phyloP scores from a whole-genome alignment of 1,139 yeast genomes.

The Nematodospora anomalae region DNA sequence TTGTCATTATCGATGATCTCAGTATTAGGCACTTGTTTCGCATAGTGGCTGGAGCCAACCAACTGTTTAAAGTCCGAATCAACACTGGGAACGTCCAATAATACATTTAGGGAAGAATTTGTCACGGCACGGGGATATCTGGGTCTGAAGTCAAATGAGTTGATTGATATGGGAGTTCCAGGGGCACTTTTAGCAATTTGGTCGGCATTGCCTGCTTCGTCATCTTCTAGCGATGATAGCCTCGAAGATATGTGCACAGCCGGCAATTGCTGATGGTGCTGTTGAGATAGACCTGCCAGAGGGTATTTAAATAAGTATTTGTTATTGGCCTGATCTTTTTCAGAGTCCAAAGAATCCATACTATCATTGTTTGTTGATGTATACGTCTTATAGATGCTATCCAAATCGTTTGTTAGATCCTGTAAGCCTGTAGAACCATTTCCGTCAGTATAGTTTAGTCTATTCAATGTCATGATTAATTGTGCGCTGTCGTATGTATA shows the following conservation, averaged over 20 bases:
- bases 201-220: constrained; percentile 12
- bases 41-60: constrained; percentile 4
- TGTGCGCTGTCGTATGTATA: neutral
- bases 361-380: constrained; percentile 21
- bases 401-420: constrained; percentile 34
- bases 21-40: constrained; percentile 9
- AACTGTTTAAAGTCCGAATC: constrained; percentile 15
- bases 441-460: neutral
- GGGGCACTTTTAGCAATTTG: constrained; percentile 27
- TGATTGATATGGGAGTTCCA: constrained; percentile 27
- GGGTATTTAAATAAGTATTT: constrained; percentile 12
- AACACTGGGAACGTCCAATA: constrained; percentile 31
- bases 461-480: constrained; percentile 5
- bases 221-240: constrained; percentile 27
- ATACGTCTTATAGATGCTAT: constrained; percentile 33
- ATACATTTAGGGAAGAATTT: constrained; percentile 40
- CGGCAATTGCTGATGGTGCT: constrained; percentile 9
- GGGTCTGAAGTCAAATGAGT: constrained; percentile 30
- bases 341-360: constrained; percentile 35
- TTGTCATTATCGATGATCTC: constrained; percentile 10
- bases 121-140: constrained; percentile 26
- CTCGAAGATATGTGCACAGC: constrained; percentile 31
- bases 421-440: constrained; percentile 17
- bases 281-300: neutral
- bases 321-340: constrained; percentile 11